Evolutionary conservation across 2,329 filamentous ascomycete species (phyloP).

Genomic region (Leptographium wingfieldii): DNA sequence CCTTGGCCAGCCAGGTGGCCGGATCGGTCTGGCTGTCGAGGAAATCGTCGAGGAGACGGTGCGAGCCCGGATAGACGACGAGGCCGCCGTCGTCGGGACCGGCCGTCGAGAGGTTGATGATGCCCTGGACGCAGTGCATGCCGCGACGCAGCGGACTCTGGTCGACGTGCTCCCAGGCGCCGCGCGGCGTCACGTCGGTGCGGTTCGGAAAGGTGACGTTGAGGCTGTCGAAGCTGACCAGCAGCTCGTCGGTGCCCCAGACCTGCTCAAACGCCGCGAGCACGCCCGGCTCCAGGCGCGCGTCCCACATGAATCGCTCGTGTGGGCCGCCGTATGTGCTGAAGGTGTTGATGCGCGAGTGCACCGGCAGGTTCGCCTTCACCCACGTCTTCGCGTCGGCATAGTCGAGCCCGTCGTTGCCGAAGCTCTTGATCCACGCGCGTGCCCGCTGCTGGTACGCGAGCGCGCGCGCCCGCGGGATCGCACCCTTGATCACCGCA

Average conservation of each 20-base stretch:
- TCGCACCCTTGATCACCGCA: slow-evolving; percentile 31
- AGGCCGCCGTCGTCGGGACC: slow-evolving; percentile 26
- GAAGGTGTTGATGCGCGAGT: slow-evolving; percentile 20
- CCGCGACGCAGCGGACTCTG: slow-evolving; percentile 16
- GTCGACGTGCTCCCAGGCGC: slow-evolving; percentile 25
- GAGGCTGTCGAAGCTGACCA: slow-evolving; percentile 24
- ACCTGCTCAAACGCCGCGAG: slow-evolving; percentile 24
- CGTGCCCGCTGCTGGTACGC: slow-evolving; percentile 19
- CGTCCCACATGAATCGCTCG: slow-evolving; percentile 27
- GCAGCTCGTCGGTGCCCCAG: slow-evolving; percentile 23
- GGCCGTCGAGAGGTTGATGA: slow-evolving; percentile 18
- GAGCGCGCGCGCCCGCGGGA: slow-evolving; percentile 26
- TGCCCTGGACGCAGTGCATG: slow-evolving; percentile 19
- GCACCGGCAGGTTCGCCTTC: slow-evolving; percentile 23
- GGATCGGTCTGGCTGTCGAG: slow-evolving; percentile 7
- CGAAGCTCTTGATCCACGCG: slow-evolving; percentile 12
- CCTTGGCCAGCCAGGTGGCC: background rate
- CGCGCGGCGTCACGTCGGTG: slow-evolving; percentile 6
- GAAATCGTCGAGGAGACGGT: background rate
- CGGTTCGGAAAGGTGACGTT: slow-evolving; percentile 25
- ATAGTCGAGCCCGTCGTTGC: slow-evolving; percentile 8
- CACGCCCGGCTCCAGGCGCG: slow-evolving; percentile 24
- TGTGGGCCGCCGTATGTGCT: slow-evolving; percentile 20
- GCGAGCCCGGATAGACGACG: slow-evolving; percentile 20
- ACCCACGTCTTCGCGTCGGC: slow-evolving; percentile 23